Percentiles rank a stretch among this genome's conserved stretches.
phyloP scores from a whole-genome alignment of 208 protist species.

The Leishmania arabica region DNA sequence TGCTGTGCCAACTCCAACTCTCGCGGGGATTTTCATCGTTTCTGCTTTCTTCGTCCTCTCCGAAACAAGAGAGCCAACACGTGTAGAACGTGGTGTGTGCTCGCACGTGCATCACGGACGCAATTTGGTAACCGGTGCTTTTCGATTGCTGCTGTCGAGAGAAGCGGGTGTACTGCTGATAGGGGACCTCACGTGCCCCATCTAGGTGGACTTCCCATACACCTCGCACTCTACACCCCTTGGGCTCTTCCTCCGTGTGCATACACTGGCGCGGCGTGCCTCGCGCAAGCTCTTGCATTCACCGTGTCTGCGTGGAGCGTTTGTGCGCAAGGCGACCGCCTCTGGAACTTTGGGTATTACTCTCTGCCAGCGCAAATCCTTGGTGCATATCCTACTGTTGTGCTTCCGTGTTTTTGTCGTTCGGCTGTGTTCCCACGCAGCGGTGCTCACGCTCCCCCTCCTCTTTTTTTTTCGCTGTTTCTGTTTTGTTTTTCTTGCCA shows the following conservation, averaged over 20 bases:
- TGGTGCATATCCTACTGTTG: not conserved
- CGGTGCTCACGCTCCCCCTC: not conserved
- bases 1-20: not conserved
- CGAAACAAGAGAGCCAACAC: not conserved
- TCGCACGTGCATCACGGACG: not conserved
- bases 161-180: not conserved
- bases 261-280: not conserved
- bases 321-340: not conserved
- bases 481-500: too few relatives aligned
- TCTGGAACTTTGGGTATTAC: not conserved
- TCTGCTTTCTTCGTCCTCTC: not conserved
- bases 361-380: not conserved
- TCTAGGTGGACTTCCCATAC: not conserved
- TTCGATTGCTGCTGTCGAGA: not conserved
- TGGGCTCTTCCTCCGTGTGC: not conserved
- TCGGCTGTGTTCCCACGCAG: not conserved
- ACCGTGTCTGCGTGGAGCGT: not conserved
- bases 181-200: not conserved
- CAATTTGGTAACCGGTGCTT: not conserved
- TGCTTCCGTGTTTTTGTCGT: not conserved
- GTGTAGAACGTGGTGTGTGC: not conserved
- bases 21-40: not conserved
- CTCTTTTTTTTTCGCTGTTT: constrained; percentile 12
- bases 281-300: not conserved
- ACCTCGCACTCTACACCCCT: not conserved